Evolutionary conservation across 805 yeast species (phyloP).

Genomic region (Wickerhamiella slavikovae): DNA sequence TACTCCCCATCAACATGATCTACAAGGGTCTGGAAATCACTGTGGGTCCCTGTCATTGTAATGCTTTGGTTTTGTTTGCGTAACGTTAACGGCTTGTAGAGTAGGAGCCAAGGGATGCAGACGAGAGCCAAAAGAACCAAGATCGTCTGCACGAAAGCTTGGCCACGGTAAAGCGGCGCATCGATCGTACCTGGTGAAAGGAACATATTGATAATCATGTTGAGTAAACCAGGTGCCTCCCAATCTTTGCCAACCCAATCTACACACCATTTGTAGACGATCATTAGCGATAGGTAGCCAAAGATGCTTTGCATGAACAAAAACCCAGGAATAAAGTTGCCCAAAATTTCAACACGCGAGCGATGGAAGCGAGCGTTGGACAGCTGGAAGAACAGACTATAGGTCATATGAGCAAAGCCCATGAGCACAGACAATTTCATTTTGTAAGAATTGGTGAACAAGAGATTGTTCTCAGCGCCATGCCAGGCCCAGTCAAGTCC

Average conservation of each 20-base stretch:
- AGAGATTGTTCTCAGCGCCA: constrained; percentile 76
- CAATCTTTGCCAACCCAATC: constrained; percentile 66
- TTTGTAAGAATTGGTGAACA: constrained; percentile 87
- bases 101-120: constrained; percentile 84
- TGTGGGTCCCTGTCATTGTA: not conserved
- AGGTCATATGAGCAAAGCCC: constrained; percentile 92
- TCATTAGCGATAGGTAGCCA: constrained; percentile 72
- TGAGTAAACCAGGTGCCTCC: constrained; percentile 83
- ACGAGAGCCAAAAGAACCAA: constrained; percentile 53
- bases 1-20: constrained; percentile 14
- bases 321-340: constrained; percentile 85
- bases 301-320: constrained; percentile 92
- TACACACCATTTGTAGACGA: constrained; percentile 81
- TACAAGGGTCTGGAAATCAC: constrained; percentile 18
- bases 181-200: constrained; percentile 76
- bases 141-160: constrained; percentile 50
- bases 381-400: constrained; percentile 63
- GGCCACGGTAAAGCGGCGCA: constrained; percentile 64
- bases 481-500: constrained; percentile 96
- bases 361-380: constrained; percentile 55
- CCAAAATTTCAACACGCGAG: constrained; percentile 62
- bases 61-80: constrained; percentile 13
- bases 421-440: constrained; percentile 89
- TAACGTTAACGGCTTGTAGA: constrained; percentile 63
- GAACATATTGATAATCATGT: constrained; percentile 93